Conservation (phyloP, 257 asterid genomes). For the Solanum verrucosum region DNA sequence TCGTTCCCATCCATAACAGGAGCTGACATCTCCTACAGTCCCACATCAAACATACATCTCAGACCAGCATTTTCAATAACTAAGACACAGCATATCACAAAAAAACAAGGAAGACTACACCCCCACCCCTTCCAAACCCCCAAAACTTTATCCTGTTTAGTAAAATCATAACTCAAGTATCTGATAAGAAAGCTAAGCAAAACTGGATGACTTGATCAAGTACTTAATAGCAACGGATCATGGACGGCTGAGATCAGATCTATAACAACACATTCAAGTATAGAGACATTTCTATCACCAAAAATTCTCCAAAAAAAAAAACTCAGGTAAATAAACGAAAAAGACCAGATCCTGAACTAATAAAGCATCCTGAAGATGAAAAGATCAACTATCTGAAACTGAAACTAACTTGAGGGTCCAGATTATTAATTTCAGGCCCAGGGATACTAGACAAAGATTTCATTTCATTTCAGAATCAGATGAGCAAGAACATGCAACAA, state of each 20-base stretch:
- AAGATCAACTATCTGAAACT: background rate
- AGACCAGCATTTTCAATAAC: background rate
- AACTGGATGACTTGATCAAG: background rate
- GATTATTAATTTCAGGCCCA: background rate
- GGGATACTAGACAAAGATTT: background rate
- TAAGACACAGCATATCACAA: background rate
- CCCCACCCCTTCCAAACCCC: background rate
- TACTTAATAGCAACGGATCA: background rate
- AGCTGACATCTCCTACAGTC: constrained; percentile 67
- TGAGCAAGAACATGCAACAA: background rate
- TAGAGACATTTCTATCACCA: background rate
- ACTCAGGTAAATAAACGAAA: background rate
- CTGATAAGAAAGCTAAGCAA: background rate
- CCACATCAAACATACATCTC: constrained; percentile 8
- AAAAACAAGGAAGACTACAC: background rate
- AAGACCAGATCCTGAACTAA: background rate
- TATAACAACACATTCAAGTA: background rate
- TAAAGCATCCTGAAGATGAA: background rate
- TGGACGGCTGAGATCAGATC: background rate
- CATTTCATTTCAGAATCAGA: background rate
- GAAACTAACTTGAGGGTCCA: background rate
- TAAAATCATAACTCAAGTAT: background rate
- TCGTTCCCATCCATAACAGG: constrained; percentile 60
- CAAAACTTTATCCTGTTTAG: background rate
- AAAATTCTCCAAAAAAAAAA: background rate